phyloP scores from a whole-genome alignment of 1,139 yeast species.

The Scheffersomyces parashehatae region DNA sequence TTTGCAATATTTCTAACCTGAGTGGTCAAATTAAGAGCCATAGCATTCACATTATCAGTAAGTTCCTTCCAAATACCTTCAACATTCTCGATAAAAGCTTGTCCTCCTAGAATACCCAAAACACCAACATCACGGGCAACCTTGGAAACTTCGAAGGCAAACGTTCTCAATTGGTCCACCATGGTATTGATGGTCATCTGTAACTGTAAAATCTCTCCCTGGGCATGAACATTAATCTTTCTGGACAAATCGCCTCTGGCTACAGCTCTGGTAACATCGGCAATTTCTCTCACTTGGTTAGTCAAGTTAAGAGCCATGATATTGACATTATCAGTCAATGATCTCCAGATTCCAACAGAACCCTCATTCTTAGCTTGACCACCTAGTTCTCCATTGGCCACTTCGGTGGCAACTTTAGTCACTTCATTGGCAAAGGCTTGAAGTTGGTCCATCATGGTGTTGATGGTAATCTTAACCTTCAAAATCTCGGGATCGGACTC shows the following conservation, averaged over 20 bases:
- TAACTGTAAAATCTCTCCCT: slow-evolving; percentile 76
- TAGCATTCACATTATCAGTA: slow-evolving; percentile 86
- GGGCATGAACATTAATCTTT: slow-evolving; percentile 80
- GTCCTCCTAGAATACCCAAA: slow-evolving; percentile 84
- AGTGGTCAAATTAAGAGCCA: slow-evolving; percentile 84
- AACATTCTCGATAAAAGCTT: slow-evolving; percentile 79
- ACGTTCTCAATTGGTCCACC: slow-evolving; percentile 87
- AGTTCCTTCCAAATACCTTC: slow-evolving; percentile 90
- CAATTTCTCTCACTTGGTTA: slow-evolving; percentile 81
- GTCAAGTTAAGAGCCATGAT: slow-evolving; percentile 87
- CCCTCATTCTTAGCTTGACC: slow-evolving; percentile 86
- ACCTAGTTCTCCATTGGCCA: slow-evolving; percentile 85
- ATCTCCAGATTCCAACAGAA: slow-evolving; percentile 84
- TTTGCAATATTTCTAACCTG: slow-evolving; percentile 89
- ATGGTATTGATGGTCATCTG: slow-evolving; percentile 80
- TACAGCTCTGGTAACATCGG: slow-evolving; percentile 84
- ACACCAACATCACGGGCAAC: slow-evolving; percentile 92
- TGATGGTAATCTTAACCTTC: slow-evolving; percentile 77
- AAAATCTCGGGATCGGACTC: slow-evolving; percentile 76
- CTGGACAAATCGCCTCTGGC: slow-evolving; percentile 78
- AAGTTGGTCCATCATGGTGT: slow-evolving; percentile 85
- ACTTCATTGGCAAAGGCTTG: slow-evolving; percentile 83
- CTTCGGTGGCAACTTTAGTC: slow-evolving; percentile 84
- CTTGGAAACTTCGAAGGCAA: slow-evolving; percentile 85
- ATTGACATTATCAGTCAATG: slow-evolving; percentile 79